Evolutionary conservation across 768 basidiomycete genomes (phyloP).

Genomic region (Boletus sp.): DNA sequence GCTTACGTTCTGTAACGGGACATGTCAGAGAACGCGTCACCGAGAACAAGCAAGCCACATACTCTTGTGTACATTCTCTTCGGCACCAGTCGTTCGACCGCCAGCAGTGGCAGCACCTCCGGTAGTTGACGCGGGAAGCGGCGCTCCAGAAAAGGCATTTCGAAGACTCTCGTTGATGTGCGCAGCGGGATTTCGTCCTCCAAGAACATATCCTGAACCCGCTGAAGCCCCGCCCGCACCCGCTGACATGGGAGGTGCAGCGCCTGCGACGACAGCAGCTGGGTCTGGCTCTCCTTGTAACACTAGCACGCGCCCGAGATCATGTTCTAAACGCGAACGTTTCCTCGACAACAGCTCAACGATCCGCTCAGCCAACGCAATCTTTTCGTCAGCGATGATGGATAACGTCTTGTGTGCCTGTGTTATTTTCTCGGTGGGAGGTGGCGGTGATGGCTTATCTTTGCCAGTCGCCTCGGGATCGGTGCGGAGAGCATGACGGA

Average conservation of each 20-base stretch:
- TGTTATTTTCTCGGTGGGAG: slow-evolving; percentile 32
- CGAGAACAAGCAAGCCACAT: neutral
- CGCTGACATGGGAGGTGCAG: slow-evolving; percentile 23
- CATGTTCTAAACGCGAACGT: slow-evolving; percentile 46
- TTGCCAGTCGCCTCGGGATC: slow-evolving; percentile 28
- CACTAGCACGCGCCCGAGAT: slow-evolving; percentile 42
- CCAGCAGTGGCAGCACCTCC: slow-evolving; percentile 4
- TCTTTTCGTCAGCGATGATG: slow-evolving; percentile 43
- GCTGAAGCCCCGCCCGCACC: slow-evolving; percentile 6
- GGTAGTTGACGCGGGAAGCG: slow-evolving; percentile 19
- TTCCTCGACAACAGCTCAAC: slow-evolving; percentile 45
- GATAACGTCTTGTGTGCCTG: slow-evolving; percentile 28
- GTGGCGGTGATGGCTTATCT: slow-evolving; percentile 31
- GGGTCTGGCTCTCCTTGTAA: slow-evolving; percentile 45
- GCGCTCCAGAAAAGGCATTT: slow-evolving; percentile 33
- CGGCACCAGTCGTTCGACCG: slow-evolving; percentile 17
- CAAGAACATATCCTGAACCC: slow-evolving; percentile 31
- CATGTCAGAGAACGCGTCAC: slow-evolving; percentile 1
- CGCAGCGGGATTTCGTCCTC: slow-evolving; percentile 38
- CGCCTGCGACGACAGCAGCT: slow-evolving; percentile 31
- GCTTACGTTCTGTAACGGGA: slow-evolving; percentile 27
- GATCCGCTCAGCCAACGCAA: slow-evolving; percentile 42
- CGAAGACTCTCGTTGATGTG: slow-evolving; percentile 41
- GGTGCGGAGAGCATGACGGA: slow-evolving; percentile 41
- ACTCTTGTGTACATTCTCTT: slow-evolving; percentile 33